Conservation (phyloP, 75 land plant species). For the Selaginella moellendorffii region DNA sequence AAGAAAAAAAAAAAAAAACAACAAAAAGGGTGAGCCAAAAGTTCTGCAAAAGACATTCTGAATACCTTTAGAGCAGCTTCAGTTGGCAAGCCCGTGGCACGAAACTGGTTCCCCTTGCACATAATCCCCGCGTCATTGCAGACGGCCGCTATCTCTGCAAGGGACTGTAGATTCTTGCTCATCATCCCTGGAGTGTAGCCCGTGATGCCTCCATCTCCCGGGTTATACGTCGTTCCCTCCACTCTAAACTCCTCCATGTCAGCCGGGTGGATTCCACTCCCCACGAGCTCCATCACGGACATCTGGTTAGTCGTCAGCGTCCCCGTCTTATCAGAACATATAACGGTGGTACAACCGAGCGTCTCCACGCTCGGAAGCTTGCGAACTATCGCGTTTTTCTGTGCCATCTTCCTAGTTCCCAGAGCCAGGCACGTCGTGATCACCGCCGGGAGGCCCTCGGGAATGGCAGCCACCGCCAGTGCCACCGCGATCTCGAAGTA, state of each 20-base stretch:
- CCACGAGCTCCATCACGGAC: slow-evolving; percentile 53
- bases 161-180: slow-evolving; percentile 39
- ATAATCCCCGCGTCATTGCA: slow-evolving; percentile 77
- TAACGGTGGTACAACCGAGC: slow-evolving; percentile 82
- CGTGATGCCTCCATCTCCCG: slow-evolving; percentile 51
- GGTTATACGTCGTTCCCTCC: slow-evolving; percentile 77
- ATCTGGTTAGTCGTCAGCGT: slow-evolving; percentile 88
- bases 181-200: slow-evolving; percentile 37
- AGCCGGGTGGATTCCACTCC: slow-evolving; percentile 29
- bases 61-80: slow-evolving; percentile 84
- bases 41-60: no score
- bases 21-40: no score
- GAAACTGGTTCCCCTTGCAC: slow-evolving; percentile 29
- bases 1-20: not conserved
- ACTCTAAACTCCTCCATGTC: slow-evolving; percentile 33
- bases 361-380: slow-evolving; percentile 93
- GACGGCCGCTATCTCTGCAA: slow-evolving; percentile 62
- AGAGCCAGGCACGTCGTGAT: slow-evolving; percentile 34
- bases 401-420: slow-evolving; percentile 85
- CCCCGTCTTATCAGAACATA: slow-evolving; percentile 87
- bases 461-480: slow-evolving; percentile 2
- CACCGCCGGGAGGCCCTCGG: slow-evolving; percentile 3
- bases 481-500: slow-evolving; percentile 9
- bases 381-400: slow-evolving; percentile 76
- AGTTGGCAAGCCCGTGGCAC: slow-evolving; percentile 71